Percentiles rank a stretch among this genome's conserved stretches.
Conservation (phyloP, 164 flowering plant species). For the Tinospora cordifolia region DNA sequence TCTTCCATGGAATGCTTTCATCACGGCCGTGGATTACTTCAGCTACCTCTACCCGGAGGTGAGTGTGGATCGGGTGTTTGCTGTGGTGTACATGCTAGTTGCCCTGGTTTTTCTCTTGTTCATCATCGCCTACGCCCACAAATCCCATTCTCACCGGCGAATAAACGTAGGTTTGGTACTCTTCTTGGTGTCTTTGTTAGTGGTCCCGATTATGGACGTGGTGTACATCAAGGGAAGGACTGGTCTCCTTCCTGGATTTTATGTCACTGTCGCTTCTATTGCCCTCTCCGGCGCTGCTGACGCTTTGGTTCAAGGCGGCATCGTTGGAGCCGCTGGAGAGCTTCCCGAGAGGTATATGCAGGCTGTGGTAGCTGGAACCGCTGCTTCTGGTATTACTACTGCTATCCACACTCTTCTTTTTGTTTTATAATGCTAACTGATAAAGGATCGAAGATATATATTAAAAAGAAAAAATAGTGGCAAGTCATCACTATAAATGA, state of each 20-base stretch:
- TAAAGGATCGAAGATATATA: no score
- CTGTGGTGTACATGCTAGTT: slow-evolving; percentile 67
- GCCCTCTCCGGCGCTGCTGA: slow-evolving; percentile 67
- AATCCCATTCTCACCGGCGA: slow-evolving; percentile 35
- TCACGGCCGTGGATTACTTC: slow-evolving; percentile 98
- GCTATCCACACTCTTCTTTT: not conserved
- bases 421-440: no score
- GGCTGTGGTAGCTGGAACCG: slow-evolving; percentile 93
- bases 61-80: slow-evolving; percentile 80
- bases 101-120: slow-evolving; percentile 38
- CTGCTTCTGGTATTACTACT: slow-evolving; percentile 63
- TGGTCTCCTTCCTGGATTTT: slow-evolving; percentile 59
- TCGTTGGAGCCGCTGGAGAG: slow-evolving; percentile 89
- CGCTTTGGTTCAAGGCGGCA: slow-evolving; percentile 75
- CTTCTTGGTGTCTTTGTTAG: slow-evolving; percentile 47
- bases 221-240: slow-evolving; percentile 52
- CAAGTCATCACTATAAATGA: no score
- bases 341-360: slow-evolving; percentile 91
- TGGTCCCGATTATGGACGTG: slow-evolving; percentile 67
- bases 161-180: slow-evolving; percentile 67
- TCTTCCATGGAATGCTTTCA: slow-evolving; percentile 97
- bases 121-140: slow-evolving; percentile 47
- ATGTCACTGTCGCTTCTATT: slow-evolving; percentile 50
- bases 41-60: slow-evolving; percentile 68
- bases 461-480: no score